Percentiles rank a stretch among this genome's conserved stretches.
These are phyloP conservation scores for Bruguiera sexangula DNA, from an alignment of 345 rosid genomes.

Conservation along the genomic window DNA sequence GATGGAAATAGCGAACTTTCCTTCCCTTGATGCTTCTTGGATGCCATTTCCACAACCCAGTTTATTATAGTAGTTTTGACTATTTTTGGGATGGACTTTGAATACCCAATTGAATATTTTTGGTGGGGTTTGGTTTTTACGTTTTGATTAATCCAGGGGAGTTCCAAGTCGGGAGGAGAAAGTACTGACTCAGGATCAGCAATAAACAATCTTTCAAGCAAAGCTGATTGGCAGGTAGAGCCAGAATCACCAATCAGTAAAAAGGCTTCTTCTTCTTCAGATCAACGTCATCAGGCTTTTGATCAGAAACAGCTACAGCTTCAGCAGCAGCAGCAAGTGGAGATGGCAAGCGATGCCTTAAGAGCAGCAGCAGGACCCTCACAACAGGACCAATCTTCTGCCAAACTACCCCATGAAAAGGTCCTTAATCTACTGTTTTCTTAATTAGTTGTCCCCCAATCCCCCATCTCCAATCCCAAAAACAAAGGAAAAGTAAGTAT, in stretches of 20 bases:
- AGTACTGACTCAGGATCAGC: conserved; percentile 93
- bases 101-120: conserved; percentile 9
- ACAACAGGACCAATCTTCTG: conserved; percentile 51
- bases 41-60: conserved; percentile 5
- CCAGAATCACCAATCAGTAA: conserved; percentile 82
- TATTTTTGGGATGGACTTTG: conserved; percentile 12
- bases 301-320: conserved; percentile 34
- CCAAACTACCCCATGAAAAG: conserved; percentile 71
- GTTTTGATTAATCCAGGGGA: conserved; percentile 51
- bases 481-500: conserved; percentile 37
- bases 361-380: conserved; percentile 34
- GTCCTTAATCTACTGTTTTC: conserved; percentile 35
- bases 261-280: conserved; percentile 46
- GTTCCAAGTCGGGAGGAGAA: conserved; percentile 76
- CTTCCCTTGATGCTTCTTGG: conserved; percentile 15
- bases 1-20: not conserved
- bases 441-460: conserved; percentile 14
- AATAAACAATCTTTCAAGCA: conserved; percentile 60
- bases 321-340: conserved; percentile 35
- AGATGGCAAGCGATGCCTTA: conserved; percentile 49
- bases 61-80: not conserved
- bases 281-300: conserved; percentile 34
- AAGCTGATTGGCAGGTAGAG: conserved; percentile 55
- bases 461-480: conserved; percentile 27
- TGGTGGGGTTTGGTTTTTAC: conserved; percentile 19